A percentile compares a stretch with the other conserved stretches of the same genome.
Evolutionary conservation across 2,329 filamentous ascomycete genomes (phyloP).

Genomic region (Sporothrix globosa): DNA sequence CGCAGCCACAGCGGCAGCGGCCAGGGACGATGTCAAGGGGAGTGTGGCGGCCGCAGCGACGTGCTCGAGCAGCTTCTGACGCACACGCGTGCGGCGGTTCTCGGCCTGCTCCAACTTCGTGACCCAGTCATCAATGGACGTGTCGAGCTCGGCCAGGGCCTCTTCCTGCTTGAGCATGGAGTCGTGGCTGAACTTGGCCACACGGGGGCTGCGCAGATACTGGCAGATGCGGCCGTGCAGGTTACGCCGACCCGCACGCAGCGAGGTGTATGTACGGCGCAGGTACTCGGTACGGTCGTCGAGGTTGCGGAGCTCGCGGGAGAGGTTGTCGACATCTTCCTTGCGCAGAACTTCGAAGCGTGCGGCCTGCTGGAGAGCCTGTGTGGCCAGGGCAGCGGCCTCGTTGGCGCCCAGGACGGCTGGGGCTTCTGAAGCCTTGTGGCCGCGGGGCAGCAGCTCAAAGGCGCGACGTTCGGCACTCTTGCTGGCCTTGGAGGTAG

Average conservation of each 20-base stretch:
- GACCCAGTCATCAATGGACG: slow-evolving; percentile 80
- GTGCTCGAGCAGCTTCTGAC: slow-evolving; percentile 80
- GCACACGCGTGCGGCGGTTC: slow-evolving; percentile 72
- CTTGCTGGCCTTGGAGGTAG: slow-evolving; percentile 51
- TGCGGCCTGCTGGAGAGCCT: slow-evolving; percentile 64
- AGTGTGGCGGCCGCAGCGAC: slow-evolving; percentile 71
- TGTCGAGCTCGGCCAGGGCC: slow-evolving; percentile 73
- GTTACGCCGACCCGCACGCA: slow-evolving; percentile 74
- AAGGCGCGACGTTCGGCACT: slow-evolving; percentile 61
- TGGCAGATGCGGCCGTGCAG: slow-evolving; percentile 77
- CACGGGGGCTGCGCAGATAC: slow-evolving; percentile 71
- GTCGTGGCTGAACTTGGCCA: slow-evolving; percentile 72
- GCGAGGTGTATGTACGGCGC: slow-evolving; percentile 73
- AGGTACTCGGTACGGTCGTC: slow-evolving; percentile 80
- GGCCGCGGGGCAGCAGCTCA: slow-evolving; percentile 63
- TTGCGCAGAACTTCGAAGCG: slow-evolving; percentile 66
- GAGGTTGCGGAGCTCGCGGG: slow-evolving; percentile 72
- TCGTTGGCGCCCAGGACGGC: slow-evolving; percentile 55
- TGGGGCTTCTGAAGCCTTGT: slow-evolving; percentile 56
- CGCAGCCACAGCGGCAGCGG: slow-evolving; percentile 15
- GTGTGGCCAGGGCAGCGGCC: slow-evolving; percentile 56
- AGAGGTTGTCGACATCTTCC: slow-evolving; percentile 66
- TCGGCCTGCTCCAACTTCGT: slow-evolving; percentile 79
- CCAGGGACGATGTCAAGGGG: slow-evolving; percentile 33
- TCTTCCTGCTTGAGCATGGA: slow-evolving; percentile 80